phyloP scores from a whole-genome alignment of 768 basidiomycete species.

The Scleroderma bovista region DNA sequence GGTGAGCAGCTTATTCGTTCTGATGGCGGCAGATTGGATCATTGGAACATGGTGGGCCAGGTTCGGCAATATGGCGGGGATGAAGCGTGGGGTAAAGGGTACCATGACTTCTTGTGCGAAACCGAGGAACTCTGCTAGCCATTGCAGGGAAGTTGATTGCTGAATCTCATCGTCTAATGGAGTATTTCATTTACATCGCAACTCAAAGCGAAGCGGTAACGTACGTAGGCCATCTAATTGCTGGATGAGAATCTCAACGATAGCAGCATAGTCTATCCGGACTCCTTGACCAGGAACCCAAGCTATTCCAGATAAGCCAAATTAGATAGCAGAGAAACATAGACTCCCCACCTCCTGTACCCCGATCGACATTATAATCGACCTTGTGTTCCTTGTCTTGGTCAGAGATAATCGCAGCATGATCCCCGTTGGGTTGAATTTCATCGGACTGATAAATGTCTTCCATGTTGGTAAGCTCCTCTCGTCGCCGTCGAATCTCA shows the following conservation, averaged over 20 bases:
- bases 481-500: constrained; percentile 58
- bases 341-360: constrained; percentile 54
- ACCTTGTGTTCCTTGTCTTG: constrained; percentile 41
- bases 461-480: constrained; percentile 42
- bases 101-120: constrained; percentile 92
- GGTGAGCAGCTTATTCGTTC: constrained; percentile 81
- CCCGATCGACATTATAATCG: constrained; percentile 47
- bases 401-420: constrained; percentile 46
- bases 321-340: neutral
- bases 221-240: constrained; percentile 82
- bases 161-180: constrained; percentile 81
- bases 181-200: neutral
- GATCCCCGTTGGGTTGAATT: constrained; percentile 55
- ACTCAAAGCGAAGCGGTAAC: constrained; percentile 23
- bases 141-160: constrained; percentile 87
- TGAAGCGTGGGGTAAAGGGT: constrained; percentile 88
- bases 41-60: constrained; percentile 86
- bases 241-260: constrained; percentile 87
- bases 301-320: constrained; percentile 34
- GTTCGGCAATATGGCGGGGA: constrained; percentile 90
- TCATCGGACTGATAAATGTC: constrained; percentile 44
- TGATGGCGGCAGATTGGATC: constrained; percentile 82
- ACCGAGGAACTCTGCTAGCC: constrained; percentile 86
- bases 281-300: constrained; percentile 97
- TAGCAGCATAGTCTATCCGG: constrained; percentile 81